phyloP scores from a whole-genome alignment of 129 eudicot species.

The Helianthus tuberosus region DNA sequence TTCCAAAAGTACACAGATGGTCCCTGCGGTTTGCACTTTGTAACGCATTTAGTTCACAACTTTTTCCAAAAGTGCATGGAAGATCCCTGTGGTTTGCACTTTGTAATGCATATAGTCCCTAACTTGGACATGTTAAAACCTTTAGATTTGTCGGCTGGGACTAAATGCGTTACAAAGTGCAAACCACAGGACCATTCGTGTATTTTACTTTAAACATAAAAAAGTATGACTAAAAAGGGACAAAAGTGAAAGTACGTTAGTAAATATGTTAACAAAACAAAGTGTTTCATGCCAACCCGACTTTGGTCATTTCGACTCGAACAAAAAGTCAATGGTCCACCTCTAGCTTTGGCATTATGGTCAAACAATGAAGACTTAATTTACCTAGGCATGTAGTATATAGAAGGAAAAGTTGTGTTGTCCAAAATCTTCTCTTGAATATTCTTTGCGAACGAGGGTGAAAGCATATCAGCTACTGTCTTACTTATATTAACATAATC shows the following conservation, averaged over 20 bases:
- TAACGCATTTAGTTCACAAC: too few species aligned
- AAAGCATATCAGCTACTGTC: conserved; percentile 75
- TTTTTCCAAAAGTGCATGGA: too few species aligned
- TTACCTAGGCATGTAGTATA: conserved; percentile 79
- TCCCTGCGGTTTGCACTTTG: too few species aligned
- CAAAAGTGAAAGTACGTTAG: not conserved
- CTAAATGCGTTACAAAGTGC: too few species aligned
- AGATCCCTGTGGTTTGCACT: too few species aligned
- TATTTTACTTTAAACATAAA: not conserved
- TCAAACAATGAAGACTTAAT: conserved; percentile 1
- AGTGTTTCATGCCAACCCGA: not conserved
- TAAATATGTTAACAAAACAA: not conserved
- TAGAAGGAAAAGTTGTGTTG: conserved; percentile 91
- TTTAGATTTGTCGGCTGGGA: too few species aligned
- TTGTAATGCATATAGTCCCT: too few species aligned
- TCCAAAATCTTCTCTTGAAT: conserved; percentile 67
- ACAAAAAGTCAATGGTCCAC: not conserved
- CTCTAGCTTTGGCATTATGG: not conserved
- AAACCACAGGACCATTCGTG: too few species aligned
- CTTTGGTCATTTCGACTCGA: not conserved
- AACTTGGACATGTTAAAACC: too few species aligned
- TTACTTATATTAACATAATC: conserved; percentile 57
- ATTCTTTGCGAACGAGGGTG: conserved; percentile 61
- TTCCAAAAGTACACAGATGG: too few species aligned
- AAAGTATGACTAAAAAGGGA: not conserved